Base-by-base conservation (phyloP, 192 early-diverging fungal species). In the Podila minutissima region DNA sequence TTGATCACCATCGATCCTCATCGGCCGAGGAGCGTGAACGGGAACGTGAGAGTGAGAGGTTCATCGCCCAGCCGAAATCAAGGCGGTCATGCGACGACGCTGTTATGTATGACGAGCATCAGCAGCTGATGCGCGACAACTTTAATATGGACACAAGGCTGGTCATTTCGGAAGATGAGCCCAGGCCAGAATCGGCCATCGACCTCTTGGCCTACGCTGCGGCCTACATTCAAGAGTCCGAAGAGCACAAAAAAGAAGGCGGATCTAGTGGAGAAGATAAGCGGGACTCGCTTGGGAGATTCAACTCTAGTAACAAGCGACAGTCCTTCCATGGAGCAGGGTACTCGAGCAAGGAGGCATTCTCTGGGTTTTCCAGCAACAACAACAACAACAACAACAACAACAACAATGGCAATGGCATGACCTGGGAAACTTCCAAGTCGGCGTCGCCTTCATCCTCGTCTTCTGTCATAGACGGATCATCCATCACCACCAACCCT, bases 301-400 rank as follows among this genome's bases (percentile, higher is more conserved):
- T 77, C 12, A 63, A 53, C 53, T 63, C 70, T 3, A 75, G 62
- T 37, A 79, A 79, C 58, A 79, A 79, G 66, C 69, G 76, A 22
- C 76, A 79, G 31, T 79, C 76, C 0, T 81, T 81, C 62, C 76
- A 81, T 29, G 76, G 76, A 15, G 69, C 76, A n/a, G 76, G 76
- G 46, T 81, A 81, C 48, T 70, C 76, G 37, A 69, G 70, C 46
- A 72, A 72, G 31, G 70, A 72, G 35, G 66, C 71, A 29, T 81
- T 72, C 62, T 9, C 53, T 11, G 11, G 53, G 9, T 24, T 24
- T 55, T 2, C 53, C 53, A 29, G 3, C 29, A 53, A 22, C 50
- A 26, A 11, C 53, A 55, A 26, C n/a, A 29, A 29, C 29, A 53
- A 22, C 50, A 26, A 11, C 53, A 55, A 26, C n/a, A 29, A 29